phyloP scores from a whole-genome alignment of 257 asterid genomes.

The Misopates orontium region DNA sequence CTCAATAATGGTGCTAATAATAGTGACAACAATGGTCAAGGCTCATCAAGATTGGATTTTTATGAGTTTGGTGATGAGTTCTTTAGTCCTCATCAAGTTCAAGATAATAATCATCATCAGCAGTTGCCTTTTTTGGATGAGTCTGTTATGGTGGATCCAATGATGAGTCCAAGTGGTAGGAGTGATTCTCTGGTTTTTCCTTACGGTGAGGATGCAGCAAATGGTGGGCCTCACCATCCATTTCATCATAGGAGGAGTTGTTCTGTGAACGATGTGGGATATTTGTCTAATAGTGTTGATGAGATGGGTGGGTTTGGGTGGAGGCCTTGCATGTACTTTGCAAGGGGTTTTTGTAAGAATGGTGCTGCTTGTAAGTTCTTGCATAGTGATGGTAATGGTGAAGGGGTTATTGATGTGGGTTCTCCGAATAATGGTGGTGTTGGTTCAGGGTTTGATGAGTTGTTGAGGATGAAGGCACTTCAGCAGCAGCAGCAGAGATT shows the following conservation, averaged over 20 bases:
- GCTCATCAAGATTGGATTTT: constrained; percentile 51
- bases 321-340: constrained; percentile 82
- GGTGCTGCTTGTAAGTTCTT: constrained; percentile 63
- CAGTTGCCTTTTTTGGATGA: constrained; percentile 67
- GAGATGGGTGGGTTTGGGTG: constrained; percentile 62
- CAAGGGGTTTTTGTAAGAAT: constrained; percentile 79
- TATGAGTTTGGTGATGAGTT: constrained; percentile 40
- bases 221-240: constrained; percentile 36
- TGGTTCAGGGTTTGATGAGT: constrained; percentile 67
- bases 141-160: constrained; percentile 56
- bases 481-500: constrained; percentile 89
- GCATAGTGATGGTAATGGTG: constrained; percentile 44
- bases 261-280: constrained; percentile 79
- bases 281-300: constrained; percentile 49
- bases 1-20: constrained; percentile 35
- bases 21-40: constrained; percentile 28
- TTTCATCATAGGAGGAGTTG: constrained; percentile 84
- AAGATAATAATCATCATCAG: too few relatives aligned
- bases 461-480: constrained; percentile 65
- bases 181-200: constrained; percentile 75
- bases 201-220: constrained; percentile 50
- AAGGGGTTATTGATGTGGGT: constrained; percentile 39
- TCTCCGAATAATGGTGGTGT: constrained; percentile 47
- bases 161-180: constrained; percentile 82
- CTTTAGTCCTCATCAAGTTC: constrained; percentile 33